Base-by-base conservation (phyloP, 345 rosid species). In the Populus alba region DNA sequence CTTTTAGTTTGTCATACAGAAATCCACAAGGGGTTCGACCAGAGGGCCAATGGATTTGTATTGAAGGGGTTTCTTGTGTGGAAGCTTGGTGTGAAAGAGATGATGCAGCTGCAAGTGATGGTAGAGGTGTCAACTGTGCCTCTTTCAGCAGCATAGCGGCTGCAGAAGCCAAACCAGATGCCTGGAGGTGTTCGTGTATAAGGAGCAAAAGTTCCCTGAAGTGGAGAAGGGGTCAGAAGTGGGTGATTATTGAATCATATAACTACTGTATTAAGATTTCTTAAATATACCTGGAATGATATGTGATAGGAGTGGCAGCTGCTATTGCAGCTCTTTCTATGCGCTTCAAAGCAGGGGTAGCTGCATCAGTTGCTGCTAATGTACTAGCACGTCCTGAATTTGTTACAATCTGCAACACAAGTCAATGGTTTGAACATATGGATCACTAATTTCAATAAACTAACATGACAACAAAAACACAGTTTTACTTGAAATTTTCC, bases 301-400 rank as follows among this genome's bases (percentile, higher is more conserved):
- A 96, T 73, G 95, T 88, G 74, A 96, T 94, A 75, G 99, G 99
- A 72, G 99, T 96, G 9, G 99, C 99, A 71, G 98, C 98, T 53
- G 98, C 99, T 41, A 96, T 90, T 77, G 99, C 99, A 22, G 98
- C 99, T 89, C 99, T 90, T 83, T 96, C 99, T 66, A 96, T 96
- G 82, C 99, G 99, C 81, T 92, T 90, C 82, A 96, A 76, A 53
- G 99, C 94, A 45, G 99, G 99, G 71, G 94, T 96, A 74, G 99
- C 98, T 77, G 99, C 99, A 91, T 96, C 99, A 22, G 97, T 94
- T 65, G 99, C 99, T 69, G 99, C 95, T 67, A 96, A 78, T 20
- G 97, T 88, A 84, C 90, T 94, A 5, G 97, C 95, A 80, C 97
- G 95, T 66, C 99, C 99, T 25, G 99, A 91, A 83, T 92, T 96